Percentiles rank a stretch among this genome's conserved stretches.
These are phyloP conservation scores for Opeltia flavorubescens DNA, from an alignment of 495 filamentous ascomycete genomes.

Conservation along the genomic window DNA sequence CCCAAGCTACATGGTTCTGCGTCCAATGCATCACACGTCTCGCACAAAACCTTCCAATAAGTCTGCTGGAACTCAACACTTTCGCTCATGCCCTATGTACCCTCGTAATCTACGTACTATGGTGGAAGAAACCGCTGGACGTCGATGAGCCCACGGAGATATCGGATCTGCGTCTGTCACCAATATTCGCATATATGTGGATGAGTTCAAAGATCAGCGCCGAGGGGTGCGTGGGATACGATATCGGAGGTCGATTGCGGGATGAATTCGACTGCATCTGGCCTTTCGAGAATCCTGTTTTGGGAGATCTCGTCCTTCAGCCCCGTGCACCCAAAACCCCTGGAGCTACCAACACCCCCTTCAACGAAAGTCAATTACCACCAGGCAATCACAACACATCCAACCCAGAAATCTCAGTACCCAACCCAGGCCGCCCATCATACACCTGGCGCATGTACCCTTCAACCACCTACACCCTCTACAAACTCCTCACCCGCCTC, in stretches of 20 bases:
- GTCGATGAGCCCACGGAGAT: constrained; percentile 16
- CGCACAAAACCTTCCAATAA: constrained; percentile 17
- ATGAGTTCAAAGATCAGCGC: constrained; percentile 8
- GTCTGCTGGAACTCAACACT: constrained; percentile 28
- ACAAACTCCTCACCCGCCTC: neutral
- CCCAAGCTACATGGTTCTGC: constrained; percentile 26
- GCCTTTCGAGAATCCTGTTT: neutral
- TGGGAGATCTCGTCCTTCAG: neutral
- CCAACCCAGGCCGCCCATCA: neutral
- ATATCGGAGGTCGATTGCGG: neutral
- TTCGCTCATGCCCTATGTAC: constrained; percentile 27
- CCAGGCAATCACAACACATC: neutral
- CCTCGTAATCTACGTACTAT: constrained; percentile 26
- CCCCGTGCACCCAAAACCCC: neutral
- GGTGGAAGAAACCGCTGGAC: constrained; percentile 29
- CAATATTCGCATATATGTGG: constrained; percentile 9
- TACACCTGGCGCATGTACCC: neutral
- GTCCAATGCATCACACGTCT: constrained; percentile 17
- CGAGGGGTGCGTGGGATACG: neutral
- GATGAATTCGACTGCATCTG: constrained; percentile 7
- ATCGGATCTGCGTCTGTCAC: neutral
- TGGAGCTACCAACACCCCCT: neutral
- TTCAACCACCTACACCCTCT: neutral
- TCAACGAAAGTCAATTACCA: neutral
- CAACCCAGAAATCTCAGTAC: neutral